Percentiles rank a stretch among this genome's conserved stretches.
Evolutionary conservation across 352 stramenopile genomes (phyloP).

Genomic region (Globisporangium nodosum): DNA sequence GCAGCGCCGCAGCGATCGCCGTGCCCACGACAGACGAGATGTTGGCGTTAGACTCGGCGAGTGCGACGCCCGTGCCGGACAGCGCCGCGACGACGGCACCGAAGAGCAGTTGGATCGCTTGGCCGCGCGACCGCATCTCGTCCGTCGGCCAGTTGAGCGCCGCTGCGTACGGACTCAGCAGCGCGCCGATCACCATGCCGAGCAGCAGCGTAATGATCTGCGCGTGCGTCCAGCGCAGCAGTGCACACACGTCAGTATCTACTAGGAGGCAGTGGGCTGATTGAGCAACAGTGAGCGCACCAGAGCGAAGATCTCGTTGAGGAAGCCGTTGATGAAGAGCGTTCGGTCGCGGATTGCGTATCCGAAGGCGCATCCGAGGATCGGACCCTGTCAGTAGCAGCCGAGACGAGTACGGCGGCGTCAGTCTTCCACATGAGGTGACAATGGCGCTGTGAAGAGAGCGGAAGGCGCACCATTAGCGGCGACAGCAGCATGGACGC

Average conservation of each 20-base stretch:
- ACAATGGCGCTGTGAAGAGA: too few relatives aligned
- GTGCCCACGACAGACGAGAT: conserved; percentile 88
- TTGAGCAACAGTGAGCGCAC: conserved; percentile 17
- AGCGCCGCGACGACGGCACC: conserved; percentile 72
- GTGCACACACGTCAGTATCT: background rate
- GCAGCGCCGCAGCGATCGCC: conserved; percentile 75
- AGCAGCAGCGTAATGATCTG: conserved; percentile 74
- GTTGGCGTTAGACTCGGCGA: conserved; percentile 84
- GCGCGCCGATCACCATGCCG: conserved; percentile 74
- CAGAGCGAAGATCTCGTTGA: conserved; percentile 79
- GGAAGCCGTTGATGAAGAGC: conserved; percentile 78
- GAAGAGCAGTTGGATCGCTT: conserved; percentile 78
- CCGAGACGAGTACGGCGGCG: background rate
- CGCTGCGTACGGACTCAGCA: conserved; percentile 73
- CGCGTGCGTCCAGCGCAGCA: conserved; percentile 25
- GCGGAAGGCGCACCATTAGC: conserved; percentile 54
- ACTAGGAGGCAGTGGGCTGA: background rate
- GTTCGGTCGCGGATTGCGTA: conserved; percentile 74
- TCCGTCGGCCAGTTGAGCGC: conserved; percentile 76
- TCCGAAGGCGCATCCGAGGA: conserved; percentile 79
- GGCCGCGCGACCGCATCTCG: conserved; percentile 74
- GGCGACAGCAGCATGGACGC: conserved; percentile 86
- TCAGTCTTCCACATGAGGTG: background rate
- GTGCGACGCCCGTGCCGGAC: conserved; percentile 66
- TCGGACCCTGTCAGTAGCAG: conserved; percentile 43